These are phyloP conservation scores for Ilyonectria robusta DNA, from an alignment of 2,329 filamentous ascomycete genomes.

Conservation along the genomic window DNA sequence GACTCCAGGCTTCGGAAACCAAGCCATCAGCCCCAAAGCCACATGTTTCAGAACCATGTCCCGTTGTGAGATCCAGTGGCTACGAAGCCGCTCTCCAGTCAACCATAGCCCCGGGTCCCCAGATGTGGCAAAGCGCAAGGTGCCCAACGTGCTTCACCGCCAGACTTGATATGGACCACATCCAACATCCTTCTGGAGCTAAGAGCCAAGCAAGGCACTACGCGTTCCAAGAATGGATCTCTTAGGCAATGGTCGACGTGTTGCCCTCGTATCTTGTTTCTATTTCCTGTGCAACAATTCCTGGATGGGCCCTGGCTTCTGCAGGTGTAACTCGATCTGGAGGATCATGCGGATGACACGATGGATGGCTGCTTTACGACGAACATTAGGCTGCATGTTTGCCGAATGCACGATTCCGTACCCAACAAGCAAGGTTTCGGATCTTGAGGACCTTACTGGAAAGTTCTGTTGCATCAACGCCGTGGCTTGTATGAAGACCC, in stretches of 20 bases:
- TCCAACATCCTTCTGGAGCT: conserved; percentile 18
- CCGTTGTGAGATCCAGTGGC: conserved; percentile 40
- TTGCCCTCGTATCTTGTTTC: conserved; percentile 17
- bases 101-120: conserved; percentile 29
- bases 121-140: conserved; percentile 36
- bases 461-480: conserved; percentile 25
- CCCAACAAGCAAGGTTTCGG: conserved; percentile 36
- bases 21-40: conserved; percentile 41
- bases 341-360: conserved; percentile 42
- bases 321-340: conserved; percentile 43
- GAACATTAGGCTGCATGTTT: conserved; percentile 37
- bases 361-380: conserved; percentile 37
- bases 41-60: conserved; percentile 45
- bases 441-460: conserved; percentile 16
- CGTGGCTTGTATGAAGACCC: conserved; percentile 26
- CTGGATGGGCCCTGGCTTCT: conserved; percentile 13
- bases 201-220: conserved; percentile 19
- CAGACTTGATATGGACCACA: conserved; percentile 21
- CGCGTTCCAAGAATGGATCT: conserved; percentile 29
- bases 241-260: conserved; percentile 5
- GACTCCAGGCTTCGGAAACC: conserved; percentile 32
- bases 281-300: conserved; percentile 29
- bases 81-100: conserved; percentile 31
- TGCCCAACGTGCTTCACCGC: conserved; percentile 41
- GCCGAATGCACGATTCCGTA: conserved; percentile 39